Evolutionary conservation across 441 rosid genomes (phyloP).

Genomic region (Arabidopsis lyrata): DNA sequence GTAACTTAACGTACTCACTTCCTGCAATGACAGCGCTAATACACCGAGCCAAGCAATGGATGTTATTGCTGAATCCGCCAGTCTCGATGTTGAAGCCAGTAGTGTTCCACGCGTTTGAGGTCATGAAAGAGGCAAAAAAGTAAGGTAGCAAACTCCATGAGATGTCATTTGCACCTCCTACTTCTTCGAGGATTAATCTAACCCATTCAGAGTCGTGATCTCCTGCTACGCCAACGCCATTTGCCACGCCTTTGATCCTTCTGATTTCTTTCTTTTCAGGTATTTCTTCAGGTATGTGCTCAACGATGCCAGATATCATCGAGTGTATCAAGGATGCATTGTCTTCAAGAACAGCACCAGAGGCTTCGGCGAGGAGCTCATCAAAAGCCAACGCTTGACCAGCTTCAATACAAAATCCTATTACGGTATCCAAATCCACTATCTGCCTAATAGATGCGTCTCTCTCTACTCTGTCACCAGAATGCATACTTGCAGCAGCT

Average conservation of each 20-base stretch:
- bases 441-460: conserved; percentile 85
- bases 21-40: conserved; percentile 93
- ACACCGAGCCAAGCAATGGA: conserved; percentile 98
- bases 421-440: conserved; percentile 90
- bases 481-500: conserved; percentile 94
- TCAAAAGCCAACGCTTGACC: conserved; percentile 98
- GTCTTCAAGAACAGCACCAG: conserved; percentile 90
- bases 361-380: conserved; percentile 91
- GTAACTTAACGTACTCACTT: conserved; percentile 84
- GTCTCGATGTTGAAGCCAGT: conserved; percentile 95
- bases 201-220: conserved; percentile 99
- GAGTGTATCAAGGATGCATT: conserved; percentile 86
- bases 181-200: conserved; percentile 89
- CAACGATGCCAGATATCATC: conserved; percentile 75
- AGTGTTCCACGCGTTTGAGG: conserved; percentile 85
- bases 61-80: conserved; percentile 97
- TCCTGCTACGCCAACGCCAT: conserved; percentile 56
- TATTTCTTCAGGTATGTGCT: conserved; percentile 87
- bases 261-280: conserved; percentile 89
- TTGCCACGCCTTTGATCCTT: conserved; percentile 85
- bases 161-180: conserved; percentile 91
- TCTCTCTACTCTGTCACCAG: conserved; percentile 91
- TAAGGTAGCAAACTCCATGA: conserved; percentile 98
- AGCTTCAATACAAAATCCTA: conserved; percentile 96
- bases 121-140: conserved; percentile 89